Conservation (phyloP, 176 grass and related monocot genomes). For the Rhipidocladum racemiflorum region DNA sequence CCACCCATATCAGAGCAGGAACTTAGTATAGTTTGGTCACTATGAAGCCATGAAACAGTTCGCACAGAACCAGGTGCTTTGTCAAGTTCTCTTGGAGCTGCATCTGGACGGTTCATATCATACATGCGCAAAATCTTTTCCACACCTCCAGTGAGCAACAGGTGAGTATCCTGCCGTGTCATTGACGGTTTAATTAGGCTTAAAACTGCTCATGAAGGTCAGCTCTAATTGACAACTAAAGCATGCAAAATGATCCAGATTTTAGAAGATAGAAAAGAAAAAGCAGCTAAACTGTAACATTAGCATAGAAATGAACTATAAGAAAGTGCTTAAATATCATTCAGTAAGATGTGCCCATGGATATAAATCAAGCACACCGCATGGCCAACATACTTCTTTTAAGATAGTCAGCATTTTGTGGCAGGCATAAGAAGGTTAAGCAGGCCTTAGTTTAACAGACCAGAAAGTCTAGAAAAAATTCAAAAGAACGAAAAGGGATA, state of each 20-base stretch:
- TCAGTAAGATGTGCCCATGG: background rate
- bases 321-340: background rate
- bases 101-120: slow-evolving; percentile 96
- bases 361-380: background rate
- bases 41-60: slow-evolving; percentile 95
- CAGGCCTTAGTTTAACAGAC: background rate
- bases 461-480: background rate
- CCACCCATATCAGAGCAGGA: slow-evolving; percentile 95
- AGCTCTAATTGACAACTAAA: slow-evolving; percentile 6
- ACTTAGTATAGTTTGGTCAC: slow-evolving; percentile 84
- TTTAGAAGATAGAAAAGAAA: background rate
- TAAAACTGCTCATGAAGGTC: background rate
- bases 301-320: background rate
- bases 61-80: slow-evolving; percentile 83
- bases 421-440: background rate
- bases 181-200: background rate
- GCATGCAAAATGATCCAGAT: background rate
- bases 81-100: slow-evolving; percentile 86
- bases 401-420: background rate
- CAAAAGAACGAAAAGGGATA: background rate
- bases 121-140: slow-evolving; percentile 89
- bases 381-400: background rate
- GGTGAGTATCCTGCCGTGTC: slow-evolving; percentile 70
- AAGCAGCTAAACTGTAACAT: background rate
- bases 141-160: slow-evolving; percentile 88